Evolutionary conservation across 2,329 filamentous ascomycete species (phyloP), one percentile per base, ranked within the genome.

Genomic region (Fusarium transvaalense): DNA sequence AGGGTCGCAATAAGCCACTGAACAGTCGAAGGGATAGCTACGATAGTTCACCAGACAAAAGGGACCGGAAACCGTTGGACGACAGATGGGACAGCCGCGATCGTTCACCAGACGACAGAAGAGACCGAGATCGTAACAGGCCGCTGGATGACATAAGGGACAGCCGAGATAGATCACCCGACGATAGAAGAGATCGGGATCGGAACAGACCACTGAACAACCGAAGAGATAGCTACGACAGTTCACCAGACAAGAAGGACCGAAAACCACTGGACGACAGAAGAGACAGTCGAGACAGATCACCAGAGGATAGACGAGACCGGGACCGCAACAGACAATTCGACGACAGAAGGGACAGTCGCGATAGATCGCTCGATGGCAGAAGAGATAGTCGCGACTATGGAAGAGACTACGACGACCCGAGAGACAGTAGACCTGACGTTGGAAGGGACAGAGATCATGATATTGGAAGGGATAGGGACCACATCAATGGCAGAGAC

Each of bases 371-470:
- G 7, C 35, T 54, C 17, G 57, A 61, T 25, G 43, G 41, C 13
- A 23, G 37, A 43, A 52, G 52, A 55, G 52, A 55, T 14, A 34
- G 43, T 55, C 52, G 52, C 41, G 52, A 55, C 31, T 47, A 35
- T 6, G 56, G 48, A 34, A 68, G 54, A 45, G 48, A 54, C 21
- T 35, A 35, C 17, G 56, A 58, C 17, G 52, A 45, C 7, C 47
- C 39, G 13, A 53, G 54, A 19, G 39, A 61, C 34, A 50, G 45
- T 41, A 52, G 63, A 31, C 35, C 32, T 15, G 61, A 64, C 35
- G 42, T 35, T 14, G 59, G 46, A 21, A 60, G 51, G 29, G 73
- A 76, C 10, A 67, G 66, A 56, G 47, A 58, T 27, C 47, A 45
- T 15, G 61, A 64, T 35, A 37, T 35, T 14, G 59, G 45, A 19